These are phyloP conservation scores for Microthlaspi erraticum DNA, from an alignment of 345 rosid species.

Conservation along the genomic window DNA sequence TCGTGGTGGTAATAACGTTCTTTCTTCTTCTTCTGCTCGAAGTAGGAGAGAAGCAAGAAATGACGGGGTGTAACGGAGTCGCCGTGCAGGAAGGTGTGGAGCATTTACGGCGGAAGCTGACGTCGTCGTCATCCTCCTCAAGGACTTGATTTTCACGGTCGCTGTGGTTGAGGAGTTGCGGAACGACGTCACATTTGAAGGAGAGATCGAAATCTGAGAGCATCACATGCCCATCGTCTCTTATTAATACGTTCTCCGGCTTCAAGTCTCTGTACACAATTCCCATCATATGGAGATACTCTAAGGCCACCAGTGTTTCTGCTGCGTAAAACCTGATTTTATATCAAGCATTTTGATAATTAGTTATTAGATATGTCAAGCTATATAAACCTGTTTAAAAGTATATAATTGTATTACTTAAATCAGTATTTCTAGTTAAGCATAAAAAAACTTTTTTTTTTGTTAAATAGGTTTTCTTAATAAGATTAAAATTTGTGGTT, in stretches of 20 bases:
- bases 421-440: not conserved
- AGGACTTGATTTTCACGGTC: not conserved
- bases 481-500: not conserved
- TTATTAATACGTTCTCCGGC: constrained; percentile 72
- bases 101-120: constrained; percentile 42
- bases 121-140: constrained; percentile 22
- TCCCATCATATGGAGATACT: constrained; percentile 86
- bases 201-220: constrained; percentile 82
- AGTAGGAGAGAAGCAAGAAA: constrained; percentile 62
- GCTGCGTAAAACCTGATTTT: constrained; percentile 72
- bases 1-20: constrained; percentile 53
- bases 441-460: too few relatives aligned
- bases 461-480: not conserved
- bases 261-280: constrained; percentile 73
- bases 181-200: constrained; percentile 88
- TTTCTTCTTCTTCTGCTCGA: constrained; percentile 49
- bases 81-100: constrained; percentile 65
- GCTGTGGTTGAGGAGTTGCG: constrained; percentile 54
- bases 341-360: constrained; percentile 15
- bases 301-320: constrained; percentile 66
- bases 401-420: not conserved
- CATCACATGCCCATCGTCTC: constrained; percentile 81
- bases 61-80: constrained; percentile 67
- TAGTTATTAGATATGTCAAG: not conserved
- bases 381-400: not conserved